These are phyloP conservation scores for Backusella circina DNA, from an alignment of 192 early-diverging fungal species.

Conservation along the genomic window DNA sequence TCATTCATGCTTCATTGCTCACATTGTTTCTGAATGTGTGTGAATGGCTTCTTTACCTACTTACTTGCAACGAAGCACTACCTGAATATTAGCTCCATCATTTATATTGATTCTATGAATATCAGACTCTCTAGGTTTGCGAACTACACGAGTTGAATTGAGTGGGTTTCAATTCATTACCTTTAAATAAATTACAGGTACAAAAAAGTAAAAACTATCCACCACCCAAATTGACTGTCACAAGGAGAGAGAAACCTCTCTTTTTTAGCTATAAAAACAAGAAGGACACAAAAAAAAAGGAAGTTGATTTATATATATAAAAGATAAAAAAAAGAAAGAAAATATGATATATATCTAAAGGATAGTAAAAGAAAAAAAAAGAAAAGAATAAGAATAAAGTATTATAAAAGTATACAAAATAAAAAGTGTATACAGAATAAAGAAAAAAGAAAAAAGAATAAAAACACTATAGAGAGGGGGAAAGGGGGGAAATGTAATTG, in stretches of 20 bases:
- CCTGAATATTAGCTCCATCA: slow-evolving; percentile 80
- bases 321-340: not conserved
- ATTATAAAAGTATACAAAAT: not conserved
- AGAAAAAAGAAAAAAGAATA: not conserved
- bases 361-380: not conserved
- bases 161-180: not conserved
- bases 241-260: too few relatives aligned
- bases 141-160: not conserved
- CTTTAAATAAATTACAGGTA: not conserved
- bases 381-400: not conserved
- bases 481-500: not conserved
- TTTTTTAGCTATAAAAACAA: too few relatives aligned
- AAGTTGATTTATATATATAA: not conserved
- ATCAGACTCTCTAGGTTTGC: not conserved
- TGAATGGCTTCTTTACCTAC: not conserved
- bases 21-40: not conserved
- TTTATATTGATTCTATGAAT: not conserved
- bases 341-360: not conserved
- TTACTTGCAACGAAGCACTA: slow-evolving; percentile 76
- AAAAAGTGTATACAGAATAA: not conserved
- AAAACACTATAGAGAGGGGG: not conserved
- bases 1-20: slow-evolving; percentile 18
- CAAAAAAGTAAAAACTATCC: too few relatives aligned
- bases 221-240: too few relatives aligned
- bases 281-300: not conserved